Percentiles rank a stretch among this genome's conserved stretches.
Conservation (phyloP, 2,329 filamentous ascomycete species). For the Trichothecium sympodiale region DNA sequence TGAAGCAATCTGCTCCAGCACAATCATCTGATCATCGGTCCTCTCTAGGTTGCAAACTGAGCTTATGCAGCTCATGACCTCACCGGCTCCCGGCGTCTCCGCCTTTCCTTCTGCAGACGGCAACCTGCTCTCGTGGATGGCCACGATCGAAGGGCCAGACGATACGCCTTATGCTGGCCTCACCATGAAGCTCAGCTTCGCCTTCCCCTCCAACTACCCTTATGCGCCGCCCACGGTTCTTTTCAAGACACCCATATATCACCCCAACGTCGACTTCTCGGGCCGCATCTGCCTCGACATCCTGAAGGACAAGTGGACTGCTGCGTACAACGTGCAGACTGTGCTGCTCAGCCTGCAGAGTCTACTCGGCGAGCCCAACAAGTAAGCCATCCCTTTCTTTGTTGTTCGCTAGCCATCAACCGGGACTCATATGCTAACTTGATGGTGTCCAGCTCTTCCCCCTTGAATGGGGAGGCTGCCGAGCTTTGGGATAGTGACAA, state of each 20-base stretch:
- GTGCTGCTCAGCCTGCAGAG: slow-evolving; percentile 91
- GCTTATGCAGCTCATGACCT: slow-evolving; percentile 97
- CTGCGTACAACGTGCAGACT: slow-evolving; percentile 91
- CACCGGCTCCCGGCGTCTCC: slow-evolving; percentile 82
- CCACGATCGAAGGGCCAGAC: slow-evolving; percentile 82
- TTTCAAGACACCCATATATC: slow-evolving; percentile 98
- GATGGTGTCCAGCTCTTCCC: slow-evolving; percentile 57
- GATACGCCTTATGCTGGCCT: slow-evolving; percentile 86
- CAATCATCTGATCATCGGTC: too few relatives aligned
- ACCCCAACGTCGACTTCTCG: slow-evolving; percentile 96
- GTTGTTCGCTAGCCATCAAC: neutral
- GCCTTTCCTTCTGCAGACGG: slow-evolving; percentile 87
- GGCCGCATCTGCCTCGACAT: slow-evolving; percentile 97
- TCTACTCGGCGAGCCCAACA: slow-evolving; percentile 92
- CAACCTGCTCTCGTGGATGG: slow-evolving; percentile 86
- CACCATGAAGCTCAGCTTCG: slow-evolving; percentile 83
- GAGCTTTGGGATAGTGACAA: slow-evolving; percentile 89
- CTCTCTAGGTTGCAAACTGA: slow-evolving; percentile 94
- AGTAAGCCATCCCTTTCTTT: slow-evolving; percentile 50
- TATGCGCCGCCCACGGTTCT: slow-evolving; percentile 84
- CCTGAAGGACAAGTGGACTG: slow-evolving; percentile 97
- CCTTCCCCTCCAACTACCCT: slow-evolving; percentile 86
- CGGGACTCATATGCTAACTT: slow-evolving; percentile 8
- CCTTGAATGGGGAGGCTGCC: slow-evolving; percentile 90
- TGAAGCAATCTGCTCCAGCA: too few relatives aligned